Conservation (phyloP, 495 filamentous ascomycete genomes). For the Glonium stellatum region DNA sequence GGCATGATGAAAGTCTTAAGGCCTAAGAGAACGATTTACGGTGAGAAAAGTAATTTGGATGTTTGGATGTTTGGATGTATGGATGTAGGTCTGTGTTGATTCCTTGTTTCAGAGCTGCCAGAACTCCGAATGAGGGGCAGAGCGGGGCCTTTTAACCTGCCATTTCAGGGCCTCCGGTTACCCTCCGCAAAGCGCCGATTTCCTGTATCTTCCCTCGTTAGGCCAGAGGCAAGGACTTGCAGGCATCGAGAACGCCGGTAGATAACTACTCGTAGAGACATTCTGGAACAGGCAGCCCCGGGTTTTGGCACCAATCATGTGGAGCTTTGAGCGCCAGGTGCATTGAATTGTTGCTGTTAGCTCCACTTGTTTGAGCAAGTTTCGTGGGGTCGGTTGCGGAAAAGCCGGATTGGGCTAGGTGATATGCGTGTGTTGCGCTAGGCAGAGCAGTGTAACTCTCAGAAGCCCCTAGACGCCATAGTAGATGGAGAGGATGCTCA, state of each 20-base stretch:
- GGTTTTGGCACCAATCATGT: neutral
- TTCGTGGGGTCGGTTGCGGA: constrained; percentile 13
- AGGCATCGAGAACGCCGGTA: neutral
- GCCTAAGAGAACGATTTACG: neutral
- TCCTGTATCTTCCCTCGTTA: neutral
- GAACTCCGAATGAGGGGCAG: neutral
- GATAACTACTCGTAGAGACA: neutral
- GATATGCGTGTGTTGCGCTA: neutral
- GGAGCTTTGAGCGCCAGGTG: neutral
- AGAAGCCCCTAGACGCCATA: neutral
- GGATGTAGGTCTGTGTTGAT: neutral
- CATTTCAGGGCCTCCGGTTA: neutral
- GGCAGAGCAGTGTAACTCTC: neutral
- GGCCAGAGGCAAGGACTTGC: neutral
- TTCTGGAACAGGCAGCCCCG: neutral
- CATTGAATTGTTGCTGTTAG: neutral
- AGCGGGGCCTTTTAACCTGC: neutral
- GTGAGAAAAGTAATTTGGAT: neutral
- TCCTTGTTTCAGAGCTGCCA: neutral
- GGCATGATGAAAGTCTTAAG: constrained; percentile 21
- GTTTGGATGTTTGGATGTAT: neutral
- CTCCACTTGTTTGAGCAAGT: constrained; percentile 21
- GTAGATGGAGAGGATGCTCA: neutral
- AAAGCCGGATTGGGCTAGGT: neutral
- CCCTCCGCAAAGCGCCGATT: neutral